phyloP scores from a whole-genome alignment of 169 alveolate genomes.

The Plasmodium coatneyi region DNA sequence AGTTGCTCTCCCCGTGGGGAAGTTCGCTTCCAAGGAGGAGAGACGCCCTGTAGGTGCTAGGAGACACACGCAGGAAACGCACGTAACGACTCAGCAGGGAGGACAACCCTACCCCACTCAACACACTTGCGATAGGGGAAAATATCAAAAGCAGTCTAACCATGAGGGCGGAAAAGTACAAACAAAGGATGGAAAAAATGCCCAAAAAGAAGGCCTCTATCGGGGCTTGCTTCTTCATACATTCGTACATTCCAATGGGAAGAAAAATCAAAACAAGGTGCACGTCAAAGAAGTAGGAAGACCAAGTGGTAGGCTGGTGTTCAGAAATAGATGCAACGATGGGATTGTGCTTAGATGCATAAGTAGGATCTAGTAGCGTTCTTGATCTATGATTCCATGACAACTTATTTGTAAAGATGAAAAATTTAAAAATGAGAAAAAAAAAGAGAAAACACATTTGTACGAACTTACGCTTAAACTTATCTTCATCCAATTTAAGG shows the following conservation, averaged over 20 bases:
- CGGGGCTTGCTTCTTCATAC: constrained; percentile 44
- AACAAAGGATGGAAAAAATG: constrained; percentile 36
- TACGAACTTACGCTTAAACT: not conserved
- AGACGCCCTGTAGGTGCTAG: constrained; percentile 1
- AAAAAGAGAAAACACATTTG: constrained; percentile 28
- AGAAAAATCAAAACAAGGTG: constrained; percentile 74
- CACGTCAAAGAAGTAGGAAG: constrained; percentile 79
- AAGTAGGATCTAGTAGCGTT: constrained; percentile 98
- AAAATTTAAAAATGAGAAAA: constrained; percentile 29
- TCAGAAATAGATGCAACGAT: constrained; percentile 98
- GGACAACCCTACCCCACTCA: constrained; percentile 95
- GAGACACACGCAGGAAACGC: not conserved
- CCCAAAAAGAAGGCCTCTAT: constrained; percentile 72
- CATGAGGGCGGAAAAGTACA: constrained; percentile 93
- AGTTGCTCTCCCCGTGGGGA: too few relatives aligned
- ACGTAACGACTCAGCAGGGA: constrained; percentile 84
- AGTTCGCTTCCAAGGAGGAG: not conserved
- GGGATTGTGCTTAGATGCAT: constrained; percentile 95
- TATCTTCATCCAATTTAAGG: not conserved
- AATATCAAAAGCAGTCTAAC: constrained; percentile 95
- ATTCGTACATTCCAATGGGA: constrained; percentile 77
- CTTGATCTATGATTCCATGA: constrained; percentile 91
- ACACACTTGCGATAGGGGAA: constrained; percentile 90
- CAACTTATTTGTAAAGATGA: constrained; percentile 43
- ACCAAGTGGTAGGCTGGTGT: constrained; percentile 99